phyloP scores from a whole-genome alignment of 2,329 filamentous ascomycete genomes.

The Scytalidium lignicola region DNA sequence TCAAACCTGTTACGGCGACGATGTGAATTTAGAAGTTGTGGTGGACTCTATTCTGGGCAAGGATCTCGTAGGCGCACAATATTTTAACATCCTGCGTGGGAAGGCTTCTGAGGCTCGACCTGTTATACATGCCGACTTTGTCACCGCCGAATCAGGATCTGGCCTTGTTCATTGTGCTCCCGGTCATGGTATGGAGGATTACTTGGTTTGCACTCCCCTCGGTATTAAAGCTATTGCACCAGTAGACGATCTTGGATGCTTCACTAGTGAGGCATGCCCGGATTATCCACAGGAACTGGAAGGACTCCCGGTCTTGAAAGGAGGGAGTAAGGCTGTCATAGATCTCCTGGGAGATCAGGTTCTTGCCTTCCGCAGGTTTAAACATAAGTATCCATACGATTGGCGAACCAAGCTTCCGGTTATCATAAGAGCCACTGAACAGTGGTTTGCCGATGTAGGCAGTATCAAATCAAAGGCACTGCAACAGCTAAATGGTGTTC shows the following conservation, averaged over 20 bases:
- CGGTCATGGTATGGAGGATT: constrained; percentile 95
- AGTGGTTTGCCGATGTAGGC: constrained; percentile 95
- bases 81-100: constrained; percentile 66
- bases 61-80: constrained; percentile 60
- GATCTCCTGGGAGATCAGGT: constrained; percentile 62
- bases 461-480: constrained; percentile 73
- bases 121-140: constrained; percentile 81
- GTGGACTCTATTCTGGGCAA: constrained; percentile 56
- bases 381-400: constrained; percentile 96
- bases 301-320: constrained; percentile 66
- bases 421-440: constrained; percentile 85
- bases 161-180: constrained; percentile 94
- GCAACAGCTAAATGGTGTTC: constrained; percentile 62
- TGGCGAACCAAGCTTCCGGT: constrained; percentile 94
- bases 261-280: constrained; percentile 75
- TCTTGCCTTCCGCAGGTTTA: constrained; percentile 64
- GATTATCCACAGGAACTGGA: constrained; percentile 60
- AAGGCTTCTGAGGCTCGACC: constrained; percentile 53
- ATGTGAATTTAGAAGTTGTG: constrained; percentile 36
- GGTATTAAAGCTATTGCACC: constrained; percentile 75
- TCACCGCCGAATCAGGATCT: constrained; percentile 83
- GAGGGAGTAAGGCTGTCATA: constrained; percentile 66
- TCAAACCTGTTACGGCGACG: constrained; percentile 35
- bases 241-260: constrained; percentile 74
- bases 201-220: constrained; percentile 68